Evolutionary conservation across 1,284 basidiomycete genomes (phyloP), one percentile per base, ranked within the genome.

Genomic region (Irpex rosettiformis): DNA sequence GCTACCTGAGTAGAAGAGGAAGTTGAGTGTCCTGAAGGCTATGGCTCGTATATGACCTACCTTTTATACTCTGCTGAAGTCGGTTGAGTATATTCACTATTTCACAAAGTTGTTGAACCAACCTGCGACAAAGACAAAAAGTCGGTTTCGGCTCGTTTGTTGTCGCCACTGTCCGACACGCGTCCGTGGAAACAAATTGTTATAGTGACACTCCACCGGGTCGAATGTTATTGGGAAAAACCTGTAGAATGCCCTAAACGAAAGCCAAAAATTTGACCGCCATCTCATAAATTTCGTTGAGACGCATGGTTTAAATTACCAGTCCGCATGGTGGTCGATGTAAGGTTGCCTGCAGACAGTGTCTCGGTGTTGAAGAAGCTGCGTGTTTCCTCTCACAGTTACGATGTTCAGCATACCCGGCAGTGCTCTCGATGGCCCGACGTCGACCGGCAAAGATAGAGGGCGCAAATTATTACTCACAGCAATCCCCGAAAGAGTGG

Each of bases 1-100:
- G 25, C 18, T 51, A 51, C 48, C 48, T 51, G 48, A 51, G 48
- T 51, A 27, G 48, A 28, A 51, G 24, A 51, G 48, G 48, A 27
- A 24, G 25, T 18, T 51, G 48, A 27, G 48, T 51, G 24, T 51
- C 48, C 48, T 51, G 48, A 51, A 28, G 48, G 27, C 48, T 28
- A 27, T 51, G 24, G 16, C 7, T 7, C 3, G 13, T 10, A 27
- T 8, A n/a, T 10, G 6, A 24, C 6, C 18, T n/a, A 51, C 24
- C 48, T 51, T 51, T 51, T 51, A 51, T 51, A 51, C 24, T 24
- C 13, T 51, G 24, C 24, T 45, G 8, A 16, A n/a, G n/a, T n/a
- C n/a, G n/a, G 6, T 37, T 37, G 7, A 37, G 7, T 16, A 16
- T 37, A 37, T 37, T 37, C 33, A 16, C 33, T 37, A 37, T 37